A percentile compares a stretch with the other conserved stretches of the same genome.
Conservation (phyloP, 2,329 filamentous ascomycete genomes). For the Neonectria ditissima region DNA sequence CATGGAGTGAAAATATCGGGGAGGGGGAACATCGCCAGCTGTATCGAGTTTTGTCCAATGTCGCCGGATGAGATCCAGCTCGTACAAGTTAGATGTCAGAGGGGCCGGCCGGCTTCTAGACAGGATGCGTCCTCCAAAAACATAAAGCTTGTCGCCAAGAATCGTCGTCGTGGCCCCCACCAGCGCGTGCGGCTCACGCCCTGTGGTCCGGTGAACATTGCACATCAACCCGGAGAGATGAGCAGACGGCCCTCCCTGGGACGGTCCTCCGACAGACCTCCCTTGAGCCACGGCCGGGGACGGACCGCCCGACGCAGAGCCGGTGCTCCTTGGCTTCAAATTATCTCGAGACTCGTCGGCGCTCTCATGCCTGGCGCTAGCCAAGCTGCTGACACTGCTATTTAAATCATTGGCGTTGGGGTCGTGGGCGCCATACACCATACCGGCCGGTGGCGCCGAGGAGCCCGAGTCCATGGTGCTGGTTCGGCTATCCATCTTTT, state of each 20-base stretch:
- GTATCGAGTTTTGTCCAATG: conserved; percentile 95
- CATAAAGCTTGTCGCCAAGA: conserved; percentile 93
- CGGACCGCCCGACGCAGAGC: conserved; percentile 66
- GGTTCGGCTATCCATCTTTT: conserved; percentile 56
- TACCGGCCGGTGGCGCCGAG: conserved; percentile 50
- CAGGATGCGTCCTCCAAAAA: conserved; percentile 91
- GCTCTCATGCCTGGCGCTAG: conserved; percentile 58
- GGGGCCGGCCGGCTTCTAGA: conserved; percentile 84
- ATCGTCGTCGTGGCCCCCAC: conserved; percentile 97
- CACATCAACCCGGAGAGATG: conserved; percentile 76
- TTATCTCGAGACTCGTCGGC: conserved; percentile 55
- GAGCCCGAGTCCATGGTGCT: conserved; percentile 62
- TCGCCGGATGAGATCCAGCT: conserved; percentile 88
- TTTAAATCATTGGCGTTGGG: conserved; percentile 53
- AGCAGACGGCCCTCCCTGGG: conserved; percentile 60
- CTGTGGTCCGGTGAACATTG: conserved; percentile 86
- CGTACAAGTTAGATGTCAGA: conserved; percentile 91
- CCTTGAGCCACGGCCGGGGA: conserved; percentile 63
- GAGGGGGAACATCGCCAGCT: conserved; percentile 85
- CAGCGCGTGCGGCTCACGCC: conserved; percentile 87
- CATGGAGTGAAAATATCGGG: conserved; percentile 97
- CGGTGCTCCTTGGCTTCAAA: conserved; percentile 64
- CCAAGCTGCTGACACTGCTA: conserved; percentile 61
- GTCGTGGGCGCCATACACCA: conserved; percentile 52
- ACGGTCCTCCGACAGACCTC: conserved; percentile 55